phyloP scores from a whole-genome alignment of 2,329 filamentous ascomycete species.

The Aaosphaeria pasadenensis region DNA sequence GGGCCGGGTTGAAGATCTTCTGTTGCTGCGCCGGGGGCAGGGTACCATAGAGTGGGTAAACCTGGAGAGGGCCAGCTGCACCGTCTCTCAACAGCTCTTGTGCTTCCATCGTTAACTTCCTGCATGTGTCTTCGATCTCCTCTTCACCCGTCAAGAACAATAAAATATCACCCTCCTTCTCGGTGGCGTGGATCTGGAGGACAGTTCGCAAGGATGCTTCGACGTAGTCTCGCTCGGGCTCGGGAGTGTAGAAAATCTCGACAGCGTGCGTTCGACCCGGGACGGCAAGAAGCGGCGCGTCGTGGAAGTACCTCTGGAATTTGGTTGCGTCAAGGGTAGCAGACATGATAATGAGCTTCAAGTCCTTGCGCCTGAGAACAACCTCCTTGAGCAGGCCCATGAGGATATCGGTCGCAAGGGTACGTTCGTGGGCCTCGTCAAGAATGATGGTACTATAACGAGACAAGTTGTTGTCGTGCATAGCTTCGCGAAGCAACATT shows the following conservation, averaged over 20 bases:
- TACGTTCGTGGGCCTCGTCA: constrained; percentile 96
- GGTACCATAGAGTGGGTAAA: constrained; percentile 93
- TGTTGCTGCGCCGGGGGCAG: constrained; percentile 92
- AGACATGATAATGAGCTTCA: constrained; percentile 95
- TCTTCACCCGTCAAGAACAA: constrained; percentile 97
- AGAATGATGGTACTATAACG: constrained; percentile 97
- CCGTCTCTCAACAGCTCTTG: constrained; percentile 91
- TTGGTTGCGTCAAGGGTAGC: constrained; percentile 96
- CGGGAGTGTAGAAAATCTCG: constrained; percentile 97
- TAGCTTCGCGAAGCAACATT: constrained; percentile 93
- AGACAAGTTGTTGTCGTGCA: constrained; percentile 84
- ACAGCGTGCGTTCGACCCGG: constrained; percentile 94
- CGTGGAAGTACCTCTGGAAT: constrained; percentile 95
- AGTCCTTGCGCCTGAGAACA: constrained; percentile 75
- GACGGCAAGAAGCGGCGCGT: constrained; percentile 88
- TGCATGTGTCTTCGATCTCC: constrained; percentile 94
- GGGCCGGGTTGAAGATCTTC: constrained; percentile 88
- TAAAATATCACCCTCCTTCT: constrained; percentile 87
- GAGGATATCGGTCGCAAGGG: constrained; percentile 91
- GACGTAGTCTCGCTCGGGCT: constrained; percentile 94
- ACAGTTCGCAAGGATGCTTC: constrained; percentile 94
- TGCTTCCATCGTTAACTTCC: constrained; percentile 85
- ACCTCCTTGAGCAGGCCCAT: constrained; percentile 96
- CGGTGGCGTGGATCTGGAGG: constrained; percentile 91
- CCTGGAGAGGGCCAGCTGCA: constrained; percentile 81